Evolutionary conservation across 345 rosid species (phyloP).

Genomic region (Clausena lansium): DNA sequence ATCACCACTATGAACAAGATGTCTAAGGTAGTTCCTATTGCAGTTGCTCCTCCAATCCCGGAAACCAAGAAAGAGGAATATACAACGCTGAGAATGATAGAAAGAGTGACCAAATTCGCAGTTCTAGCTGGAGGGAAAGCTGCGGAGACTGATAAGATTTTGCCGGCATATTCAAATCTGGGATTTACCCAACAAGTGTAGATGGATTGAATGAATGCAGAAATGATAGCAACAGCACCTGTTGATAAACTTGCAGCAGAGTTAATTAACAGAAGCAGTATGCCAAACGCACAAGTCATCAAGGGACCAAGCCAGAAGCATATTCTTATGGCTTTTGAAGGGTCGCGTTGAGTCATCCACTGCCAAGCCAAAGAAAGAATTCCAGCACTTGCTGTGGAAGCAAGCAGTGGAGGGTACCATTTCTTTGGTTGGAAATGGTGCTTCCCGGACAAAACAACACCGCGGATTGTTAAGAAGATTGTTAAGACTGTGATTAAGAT

Average conservation of each 20-base stretch:
- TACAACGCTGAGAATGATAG: slow-evolving; percentile 28
- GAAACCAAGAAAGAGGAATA: slow-evolving; percentile 60
- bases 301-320: slow-evolving; percentile 73
- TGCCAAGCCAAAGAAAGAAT: slow-evolving; percentile 53
- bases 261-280: slow-evolving; percentile 48
- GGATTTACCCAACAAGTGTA: slow-evolving; percentile 75
- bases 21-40: slow-evolving; percentile 50
- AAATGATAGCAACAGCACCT: slow-evolving; percentile 46
- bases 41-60: slow-evolving; percentile 82
- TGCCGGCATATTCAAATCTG: slow-evolving; percentile 53
- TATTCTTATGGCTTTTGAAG: slow-evolving; percentile 49
- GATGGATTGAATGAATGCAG: slow-evolving; percentile 45
- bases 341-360: slow-evolving; percentile 40
- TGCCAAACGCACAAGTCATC: slow-evolving; percentile 55
- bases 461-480: slow-evolving; percentile 56
- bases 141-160: slow-evolving; percentile 47
- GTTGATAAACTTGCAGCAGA: slow-evolving; percentile 45
- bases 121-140: slow-evolving; percentile 50
- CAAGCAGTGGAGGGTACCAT: slow-evolving; percentile 76
- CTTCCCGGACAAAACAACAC: slow-evolving; percentile 42
- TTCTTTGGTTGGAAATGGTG: slow-evolving; percentile 62
- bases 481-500: slow-evolving; percentile 47
- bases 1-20: slow-evolving; percentile 46
- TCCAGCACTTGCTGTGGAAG: slow-evolving; percentile 54
- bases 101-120: slow-evolving; percentile 25